Evolutionary conservation across 2,329 filamentous ascomycete species (phyloP), one percentile per base, ranked within the genome.

Genomic region (Neocucurbitaria cava): DNA sequence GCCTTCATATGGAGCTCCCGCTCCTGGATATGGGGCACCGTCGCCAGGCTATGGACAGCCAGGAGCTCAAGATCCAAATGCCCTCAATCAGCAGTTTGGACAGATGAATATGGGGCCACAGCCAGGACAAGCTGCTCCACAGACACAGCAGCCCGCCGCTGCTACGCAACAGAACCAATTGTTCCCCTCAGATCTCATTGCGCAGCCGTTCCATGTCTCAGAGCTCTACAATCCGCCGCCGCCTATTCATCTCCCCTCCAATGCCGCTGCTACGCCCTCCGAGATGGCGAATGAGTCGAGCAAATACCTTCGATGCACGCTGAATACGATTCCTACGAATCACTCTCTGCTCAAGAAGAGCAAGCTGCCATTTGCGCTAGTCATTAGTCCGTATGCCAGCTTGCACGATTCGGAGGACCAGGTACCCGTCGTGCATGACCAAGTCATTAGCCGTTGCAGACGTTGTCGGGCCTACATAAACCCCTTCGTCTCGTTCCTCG

Each of bases 381-480:
- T 98, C 59, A 97, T 99, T 63, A 94, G 98, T 77, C 95, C 95
- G 13, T 99, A 98, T 71, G 92, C 89, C 35, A 87, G 93, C 23
- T 87, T 99, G 26, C 94, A 97, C 74, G 95, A 99, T 75, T 85
- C 90, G 18, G 94, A 98, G 76, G 95, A 98, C 68, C 85, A 87
- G 21, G 87, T 99, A 1, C 95, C 94, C 6, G 87, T 99, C 44
- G 90, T 98, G 24, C 90, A 96, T 72, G 95, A 99, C 75, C 95
- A 98, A 78, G 91, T 98, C 62, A 99, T 99, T 74, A 96, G 94
- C 52, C 89, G 95, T 71, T 99, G 95, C 82, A 87, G 95, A 76
- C 89, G 95, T 78, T 99, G 95, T 79, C 85, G 95, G 66, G 95
- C 94, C 51, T 98, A 98, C 76, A 65, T 98, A 82, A 98, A 98